A percentile compares a stretch with the other conserved stretches of the same genome.
phyloP scores from a whole-genome alignment of 2,329 filamentous ascomycete genomes.

The Cladosporium sp. region DNA sequence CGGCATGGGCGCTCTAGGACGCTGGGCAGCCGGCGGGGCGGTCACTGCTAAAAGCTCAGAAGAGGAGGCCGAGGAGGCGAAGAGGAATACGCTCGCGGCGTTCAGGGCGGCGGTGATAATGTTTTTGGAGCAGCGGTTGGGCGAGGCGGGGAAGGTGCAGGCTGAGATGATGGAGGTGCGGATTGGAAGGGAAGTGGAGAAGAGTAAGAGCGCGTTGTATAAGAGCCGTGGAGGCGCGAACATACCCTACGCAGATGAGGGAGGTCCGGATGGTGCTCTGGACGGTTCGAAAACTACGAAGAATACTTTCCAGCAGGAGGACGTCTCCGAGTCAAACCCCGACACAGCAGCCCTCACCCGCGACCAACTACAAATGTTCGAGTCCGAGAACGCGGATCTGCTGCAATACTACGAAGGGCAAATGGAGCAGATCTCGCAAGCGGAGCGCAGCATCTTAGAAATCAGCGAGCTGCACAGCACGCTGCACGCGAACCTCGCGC shows the following conservation, averaged over 20 bases:
- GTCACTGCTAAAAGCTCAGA: slow-evolving; percentile 60
- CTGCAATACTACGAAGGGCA: slow-evolving; percentile 90
- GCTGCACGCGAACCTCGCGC: slow-evolving; percentile 79
- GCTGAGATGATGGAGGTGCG: slow-evolving; percentile 91
- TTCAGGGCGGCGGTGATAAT: slow-evolving; percentile 83
- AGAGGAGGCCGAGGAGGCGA: slow-evolving; percentile 71
- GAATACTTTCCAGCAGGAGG: neutral
- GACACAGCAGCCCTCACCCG: slow-evolving; percentile 59
- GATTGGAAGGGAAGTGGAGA: slow-evolving; percentile 81
- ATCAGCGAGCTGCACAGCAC: slow-evolving; percentile 90
- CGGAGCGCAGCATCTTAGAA: slow-evolving; percentile 86
- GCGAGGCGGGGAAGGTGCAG: slow-evolving; percentile 75
- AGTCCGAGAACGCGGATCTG: slow-evolving; percentile 89
- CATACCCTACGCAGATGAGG: slow-evolving; percentile 29
- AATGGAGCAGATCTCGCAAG: slow-evolving; percentile 88
- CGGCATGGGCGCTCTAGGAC: slow-evolving; percentile 68
- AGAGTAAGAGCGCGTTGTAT: slow-evolving; percentile 80
- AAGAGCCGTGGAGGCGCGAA: slow-evolving; percentile 46
- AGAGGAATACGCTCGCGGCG: slow-evolving; percentile 63
- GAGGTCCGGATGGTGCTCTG: slow-evolving; percentile 1
- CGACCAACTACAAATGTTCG: slow-evolving; percentile 91
- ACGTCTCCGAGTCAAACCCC: neutral
- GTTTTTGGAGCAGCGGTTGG: slow-evolving; percentile 74
- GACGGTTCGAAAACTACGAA: neutral
- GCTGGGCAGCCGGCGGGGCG: slow-evolving; percentile 61